Evolutionary conservation across 2,329 filamentous ascomycete genomes (phyloP), one percentile per base, ranked within the genome.

Genomic region (Colletotrichum echinochloae): DNA sequence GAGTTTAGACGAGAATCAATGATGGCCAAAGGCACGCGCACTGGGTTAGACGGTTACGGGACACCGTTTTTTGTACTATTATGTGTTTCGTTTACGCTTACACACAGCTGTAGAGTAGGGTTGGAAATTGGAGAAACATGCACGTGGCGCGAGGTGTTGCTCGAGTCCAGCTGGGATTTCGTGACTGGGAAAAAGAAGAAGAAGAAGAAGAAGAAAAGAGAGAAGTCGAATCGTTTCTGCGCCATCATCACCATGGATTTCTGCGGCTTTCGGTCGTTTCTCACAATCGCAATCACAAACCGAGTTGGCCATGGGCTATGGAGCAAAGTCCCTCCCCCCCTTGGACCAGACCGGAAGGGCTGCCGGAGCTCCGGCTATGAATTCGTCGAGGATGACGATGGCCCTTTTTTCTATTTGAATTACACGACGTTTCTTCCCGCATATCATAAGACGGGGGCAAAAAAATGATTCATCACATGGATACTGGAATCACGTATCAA

Each of bases 81-180:
- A 71, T 28, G 57, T 71, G 65, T 70, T 71, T 71, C 23, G 65
- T 60, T 71, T 70, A 70, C n/a, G 65, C 60, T 37, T 49, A 60
- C 60, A 60, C 60, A 56, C 44, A 12, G 56, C 37, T 70, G 66
- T 68, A 70, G 41, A 64, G 30, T 52, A 60, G 56, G 69, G 65
- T 39, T 35, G 66, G 39, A 67, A 67, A n/a, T n/a, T 70, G 64
- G 66, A 54, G 37, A 62, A 62, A 41, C 18, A 62, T 54, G 59
- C 59, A 51, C 59, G 59, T 37, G 33, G n/a, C 23, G 5, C 23
- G 5, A 9, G 1, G 33, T 16, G 12, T 55, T 23, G 1, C 49
- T 23, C 16, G 20, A 5, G 30, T 16, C 20, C 14, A 12, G 8
- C 2, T 26, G 35, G 26, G 26, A 16, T 20, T 5, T 39, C 18